A percentile compares a stretch with the other conserved stretches of the same genome.
Conservation (phyloP, 306 rosid species). For the Purshia tridentata region DNA sequence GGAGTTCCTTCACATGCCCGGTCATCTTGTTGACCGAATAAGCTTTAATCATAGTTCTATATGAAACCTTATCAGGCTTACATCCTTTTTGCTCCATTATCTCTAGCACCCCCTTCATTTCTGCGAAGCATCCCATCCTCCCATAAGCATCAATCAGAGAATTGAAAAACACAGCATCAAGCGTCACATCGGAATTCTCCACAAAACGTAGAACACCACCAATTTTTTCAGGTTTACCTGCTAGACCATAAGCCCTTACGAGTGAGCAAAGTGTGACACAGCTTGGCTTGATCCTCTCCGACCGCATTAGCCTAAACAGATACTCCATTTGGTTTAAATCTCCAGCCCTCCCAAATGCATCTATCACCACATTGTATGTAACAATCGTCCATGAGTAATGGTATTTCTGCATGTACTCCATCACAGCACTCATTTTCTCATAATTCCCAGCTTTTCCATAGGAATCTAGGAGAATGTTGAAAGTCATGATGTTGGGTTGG, state of each 20-base stretch:
- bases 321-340: constrained; percentile 92
- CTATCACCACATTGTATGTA: constrained; percentile 81
- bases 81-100: constrained; percentile 76
- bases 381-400: constrained; percentile 89
- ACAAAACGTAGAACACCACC: constrained; percentile 57
- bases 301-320: constrained; percentile 80
- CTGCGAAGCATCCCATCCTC: constrained; percentile 60
- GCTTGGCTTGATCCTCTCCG: constrained; percentile 89
- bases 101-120: constrained; percentile 75
- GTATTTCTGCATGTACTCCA: constrained; percentile 95
- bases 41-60: constrained; percentile 87
- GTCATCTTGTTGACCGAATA: constrained; percentile 71
- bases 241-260: constrained; percentile 77
- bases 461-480: constrained; percentile 82
- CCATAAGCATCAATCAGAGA: constrained; percentile 88
- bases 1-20: constrained; percentile 66
- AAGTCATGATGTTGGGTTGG: constrained; percentile 81
- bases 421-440: constrained; percentile 79
- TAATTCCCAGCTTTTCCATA: constrained; percentile 66
- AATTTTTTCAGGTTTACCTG: constrained; percentile 70
- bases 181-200: constrained; percentile 70
- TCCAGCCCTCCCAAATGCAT: constrained; percentile 93
- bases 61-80: constrained; percentile 76
- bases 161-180: constrained; percentile 77
- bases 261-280: constrained; percentile 91